Evolutionary conservation across 208 protist genomes (phyloP), one percentile per base, ranked within the genome.

Genomic region (Cochliopodium minus): DNA sequence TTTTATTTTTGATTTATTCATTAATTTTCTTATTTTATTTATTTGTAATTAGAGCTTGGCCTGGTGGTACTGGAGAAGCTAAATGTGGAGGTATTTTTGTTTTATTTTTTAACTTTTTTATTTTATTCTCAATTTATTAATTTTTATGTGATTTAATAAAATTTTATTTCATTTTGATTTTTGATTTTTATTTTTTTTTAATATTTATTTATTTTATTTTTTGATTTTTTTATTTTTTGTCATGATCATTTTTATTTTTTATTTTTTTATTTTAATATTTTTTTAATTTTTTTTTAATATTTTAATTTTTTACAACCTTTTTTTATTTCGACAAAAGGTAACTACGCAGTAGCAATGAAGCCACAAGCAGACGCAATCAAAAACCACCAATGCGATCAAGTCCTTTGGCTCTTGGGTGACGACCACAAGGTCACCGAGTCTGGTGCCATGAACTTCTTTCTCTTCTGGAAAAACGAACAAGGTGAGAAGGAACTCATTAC

Each of bases 401-500:
- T 97, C 25, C 62, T 98, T 29, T 98, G 94, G 93, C 79, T 97
- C 9, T 76, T 76, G 35, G 85, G 85, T 22, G 62, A 88, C 9
- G 64, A 85, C 28, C 62, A 84, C 20, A 57, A 91, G 30, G 67
- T 96, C 48, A 92, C 91, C 36, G 94, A 98, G 72, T 91, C 96
- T 5, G 90, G 90, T 15, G 79, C 89, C 15, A 96, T 97, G 90
- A 96, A 96, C 70, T 59, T 89, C 42, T 95, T 98, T 62, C 74
- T 78, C 15, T 32, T 42, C n/a, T n/a, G 67, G 65, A 85, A 70
- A 11, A 81, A 83, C 36, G 49, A 72, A 39, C 17, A 65, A 6
- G 55, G 38, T 30, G 67, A 85, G 32, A 64, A 67, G 2, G 81
- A 88, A 51, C 52, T 88, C 1, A 62, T 87, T 10, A 88, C 82